phyloP scores from a whole-genome alignment of 169 alveolate genomes.

The Eimeria falciformis region DNA sequence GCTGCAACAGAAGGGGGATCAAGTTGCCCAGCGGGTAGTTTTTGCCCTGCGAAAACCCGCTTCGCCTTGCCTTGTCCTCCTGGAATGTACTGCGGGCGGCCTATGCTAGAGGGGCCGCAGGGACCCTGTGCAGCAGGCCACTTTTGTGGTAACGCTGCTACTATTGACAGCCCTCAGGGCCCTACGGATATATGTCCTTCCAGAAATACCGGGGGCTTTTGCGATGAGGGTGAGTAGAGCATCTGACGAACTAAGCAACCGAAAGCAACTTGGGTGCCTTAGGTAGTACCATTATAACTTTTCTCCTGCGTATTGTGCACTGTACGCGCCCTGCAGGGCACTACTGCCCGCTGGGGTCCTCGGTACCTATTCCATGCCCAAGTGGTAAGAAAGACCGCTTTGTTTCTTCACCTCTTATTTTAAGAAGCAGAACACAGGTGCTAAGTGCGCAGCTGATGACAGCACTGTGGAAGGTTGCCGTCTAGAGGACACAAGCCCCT shows the following conservation, averaged over 20 bases:
- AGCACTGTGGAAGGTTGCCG: too few species aligned
- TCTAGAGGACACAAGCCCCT: too few species aligned
- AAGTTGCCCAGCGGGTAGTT: conserved; percentile 78
- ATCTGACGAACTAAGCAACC: background rate
- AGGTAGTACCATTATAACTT: background rate
- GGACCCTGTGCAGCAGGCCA: conserved; percentile 69
- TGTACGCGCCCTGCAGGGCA: conserved; percentile 43
- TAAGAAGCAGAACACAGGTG: too few species aligned
- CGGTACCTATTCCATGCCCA: conserved; percentile 66
- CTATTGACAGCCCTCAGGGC: conserved; percentile 36
- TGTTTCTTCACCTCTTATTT: too few species aligned
- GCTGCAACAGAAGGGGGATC: conserved; percentile 42
- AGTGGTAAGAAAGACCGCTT: conserved; percentile 8
- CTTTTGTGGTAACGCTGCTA: conserved; percentile 18
- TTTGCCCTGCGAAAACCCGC: conserved; percentile 83
- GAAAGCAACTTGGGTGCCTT: background rate
- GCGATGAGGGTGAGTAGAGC: conserved; percentile 13
- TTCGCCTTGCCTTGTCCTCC: conserved; percentile 69
- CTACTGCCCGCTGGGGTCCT: conserved; percentile 72
- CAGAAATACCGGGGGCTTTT: background rate
- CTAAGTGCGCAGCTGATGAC: too few species aligned
- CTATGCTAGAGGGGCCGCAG: conserved; percentile 29
- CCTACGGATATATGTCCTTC: conserved; percentile 39
- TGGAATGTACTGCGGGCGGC: conserved; percentile 69
- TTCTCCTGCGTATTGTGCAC: background rate